Conservation (phyloP, 495 filamentous ascomycete genomes). For the Aspergillus haitiensis region DNA sequence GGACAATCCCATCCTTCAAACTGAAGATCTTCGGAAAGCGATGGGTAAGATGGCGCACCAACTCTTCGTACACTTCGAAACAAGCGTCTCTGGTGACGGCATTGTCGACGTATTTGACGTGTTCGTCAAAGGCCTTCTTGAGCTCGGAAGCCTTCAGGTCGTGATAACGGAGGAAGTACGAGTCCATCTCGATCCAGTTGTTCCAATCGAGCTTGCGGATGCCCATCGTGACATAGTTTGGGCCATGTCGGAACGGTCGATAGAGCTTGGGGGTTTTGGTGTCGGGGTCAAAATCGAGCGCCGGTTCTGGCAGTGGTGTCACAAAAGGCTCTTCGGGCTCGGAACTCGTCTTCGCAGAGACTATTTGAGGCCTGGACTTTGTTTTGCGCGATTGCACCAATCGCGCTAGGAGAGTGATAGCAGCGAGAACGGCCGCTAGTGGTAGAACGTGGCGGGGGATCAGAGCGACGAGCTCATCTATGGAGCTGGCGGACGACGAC, state of each 20-base stretch:
- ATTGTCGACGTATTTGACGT: conserved; percentile 27
- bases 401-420: neutral
- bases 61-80: conserved; percentile 67
- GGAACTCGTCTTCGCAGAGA: neutral
- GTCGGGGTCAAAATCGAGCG: conserved; percentile 7
- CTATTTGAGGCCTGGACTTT: neutral
- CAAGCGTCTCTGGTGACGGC: conserved; percentile 59
- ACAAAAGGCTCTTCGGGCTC: conserved; percentile 7
- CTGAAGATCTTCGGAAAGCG: conserved; percentile 66
- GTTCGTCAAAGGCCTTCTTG: conserved; percentile 22
- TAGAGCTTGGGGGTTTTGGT: conserved; percentile 67
- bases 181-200: conserved; percentile 79
- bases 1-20: conserved; percentile 55
- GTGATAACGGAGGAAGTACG: conserved; percentile 67
- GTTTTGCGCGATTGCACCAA: neutral
- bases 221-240: conserved; percentile 71
- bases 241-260: conserved; percentile 71
- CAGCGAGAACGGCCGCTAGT: neutral
- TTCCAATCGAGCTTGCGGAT: conserved; percentile 65
- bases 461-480: neutral
- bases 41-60: conserved; percentile 65
- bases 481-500: neutral
- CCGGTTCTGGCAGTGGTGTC: conserved; percentile 18
- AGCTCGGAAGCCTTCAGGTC: conserved; percentile 63
- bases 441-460: neutral